phyloP scores from a whole-genome alignment of 176 grass and related monocot species.

The Rhipidocladum racemiflorum region DNA sequence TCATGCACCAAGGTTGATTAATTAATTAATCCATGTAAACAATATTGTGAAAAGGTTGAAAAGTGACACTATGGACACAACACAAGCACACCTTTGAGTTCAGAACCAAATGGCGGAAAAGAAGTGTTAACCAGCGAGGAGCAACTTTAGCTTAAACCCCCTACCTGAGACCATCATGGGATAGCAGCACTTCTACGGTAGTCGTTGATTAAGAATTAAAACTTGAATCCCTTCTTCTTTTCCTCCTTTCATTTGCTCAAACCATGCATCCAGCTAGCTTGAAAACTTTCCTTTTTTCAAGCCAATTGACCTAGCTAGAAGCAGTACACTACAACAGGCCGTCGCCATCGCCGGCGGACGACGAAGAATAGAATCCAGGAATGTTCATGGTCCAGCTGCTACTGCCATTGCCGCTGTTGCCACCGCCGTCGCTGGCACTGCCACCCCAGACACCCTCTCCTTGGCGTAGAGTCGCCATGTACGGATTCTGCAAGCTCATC shows the following conservation, averaged over 20 bases:
- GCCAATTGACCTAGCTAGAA: not conserved
- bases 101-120: conserved; percentile 36
- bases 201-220: conserved; percentile 29
- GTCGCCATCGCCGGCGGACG: conserved; percentile 28
- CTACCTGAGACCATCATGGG: conserved; percentile 48
- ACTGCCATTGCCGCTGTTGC: conserved; percentile 15
- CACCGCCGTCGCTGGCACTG: not conserved
- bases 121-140: conserved; percentile 31
- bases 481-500: conserved; percentile 52
- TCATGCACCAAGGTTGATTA: conserved; percentile 40
- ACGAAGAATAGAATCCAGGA: conserved; percentile 58
- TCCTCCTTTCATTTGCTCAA: conserved; percentile 10
- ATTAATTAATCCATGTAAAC: conserved; percentile 32
- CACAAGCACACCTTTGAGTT: conserved; percentile 38
- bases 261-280: not conserved
- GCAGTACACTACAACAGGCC: conserved; percentile 31
- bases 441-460: conserved; percentile 50
- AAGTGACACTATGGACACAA: conserved; percentile 37
- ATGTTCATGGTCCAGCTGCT: conserved; percentile 65
- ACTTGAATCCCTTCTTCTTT: conserved; percentile 14
- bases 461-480: conserved; percentile 45
- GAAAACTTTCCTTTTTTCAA: not conserved
- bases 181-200: conserved; percentile 27
- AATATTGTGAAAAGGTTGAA: conserved; percentile 37
- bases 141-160: conserved; percentile 43